Conservation (phyloP, 768 basidiomycete species). For the Tricholoma bakamatsutake region DNA sequence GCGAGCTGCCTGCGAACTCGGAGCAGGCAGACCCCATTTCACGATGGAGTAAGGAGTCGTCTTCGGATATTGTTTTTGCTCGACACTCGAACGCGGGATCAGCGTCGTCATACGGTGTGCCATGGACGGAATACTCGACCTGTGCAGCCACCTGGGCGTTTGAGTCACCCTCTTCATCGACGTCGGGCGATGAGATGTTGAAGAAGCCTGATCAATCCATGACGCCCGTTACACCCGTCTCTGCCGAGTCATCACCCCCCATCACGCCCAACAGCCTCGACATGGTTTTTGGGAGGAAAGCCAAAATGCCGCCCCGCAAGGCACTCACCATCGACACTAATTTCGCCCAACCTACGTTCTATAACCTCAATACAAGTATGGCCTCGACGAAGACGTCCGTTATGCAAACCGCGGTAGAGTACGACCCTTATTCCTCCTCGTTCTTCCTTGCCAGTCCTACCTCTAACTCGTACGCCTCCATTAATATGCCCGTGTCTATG, state of each 20-base stretch:
- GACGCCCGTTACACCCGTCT: constrained; percentile 39
- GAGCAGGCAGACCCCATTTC: constrained; percentile 37
- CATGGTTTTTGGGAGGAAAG: constrained; percentile 33
- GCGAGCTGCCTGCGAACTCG: constrained; percentile 31
- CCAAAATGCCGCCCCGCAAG: constrained; percentile 30
- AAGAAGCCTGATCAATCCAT: constrained; percentile 37
- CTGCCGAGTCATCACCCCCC: constrained; percentile 43
- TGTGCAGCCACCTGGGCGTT: constrained; percentile 50
- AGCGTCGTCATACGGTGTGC: constrained; percentile 35
- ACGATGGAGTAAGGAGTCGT: constrained; percentile 56
- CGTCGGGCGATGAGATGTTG: constrained; percentile 30
- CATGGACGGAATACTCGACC: constrained; percentile 39
- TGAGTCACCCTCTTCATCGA: constrained; percentile 45
- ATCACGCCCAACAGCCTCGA: constrained; percentile 52
- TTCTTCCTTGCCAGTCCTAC: constrained; percentile 46
- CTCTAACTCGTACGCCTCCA: constrained; percentile 31
- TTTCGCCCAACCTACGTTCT: constrained; percentile 37
- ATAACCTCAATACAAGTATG: constrained; percentile 39
- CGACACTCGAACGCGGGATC: constrained; percentile 25
- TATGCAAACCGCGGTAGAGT: constrained; percentile 75
- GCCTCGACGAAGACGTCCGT: constrained; percentile 50
- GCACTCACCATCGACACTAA: constrained; percentile 60
- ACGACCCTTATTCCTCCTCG: constrained; percentile 52
- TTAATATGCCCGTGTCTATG: constrained; percentile 20
- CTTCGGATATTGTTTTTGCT: constrained; percentile 43